phyloP scores from a whole-genome alignment of 108 stramenopile genomes.

The Aurantiochytrium sp. region DNA sequence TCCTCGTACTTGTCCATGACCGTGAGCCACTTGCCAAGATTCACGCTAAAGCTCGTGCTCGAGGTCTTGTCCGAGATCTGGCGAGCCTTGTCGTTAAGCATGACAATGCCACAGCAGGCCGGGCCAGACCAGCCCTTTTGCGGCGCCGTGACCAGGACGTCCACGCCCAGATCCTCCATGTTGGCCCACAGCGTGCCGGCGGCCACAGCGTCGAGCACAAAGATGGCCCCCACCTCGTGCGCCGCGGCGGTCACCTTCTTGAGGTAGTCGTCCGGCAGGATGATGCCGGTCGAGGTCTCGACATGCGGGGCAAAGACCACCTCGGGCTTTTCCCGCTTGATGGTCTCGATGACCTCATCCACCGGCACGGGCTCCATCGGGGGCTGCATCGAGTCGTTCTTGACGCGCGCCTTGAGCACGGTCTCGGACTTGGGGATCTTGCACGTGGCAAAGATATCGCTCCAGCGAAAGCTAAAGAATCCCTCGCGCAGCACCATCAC shows the following conservation, averaged over 20 bases:
- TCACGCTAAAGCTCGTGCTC: conserved; percentile 73
- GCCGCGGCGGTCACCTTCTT: conserved; percentile 59
- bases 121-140: conserved; percentile 92
- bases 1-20: conserved; percentile 22
- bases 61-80: conserved; percentile 51
- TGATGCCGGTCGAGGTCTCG: conserved; percentile 81
- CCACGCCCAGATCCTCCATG: conserved; percentile 80
- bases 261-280: conserved; percentile 79
- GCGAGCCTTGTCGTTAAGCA: conserved; percentile 65
- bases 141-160: conserved; percentile 77
- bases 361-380: conserved; percentile 63
- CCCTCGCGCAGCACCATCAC: conserved; percentile 84
- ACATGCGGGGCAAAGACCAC: conserved; percentile 80
- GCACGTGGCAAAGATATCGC: conserved; percentile 79
- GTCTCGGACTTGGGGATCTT: conserved; percentile 61
- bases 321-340: conserved; percentile 67
- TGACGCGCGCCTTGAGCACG: conserved; percentile 65
- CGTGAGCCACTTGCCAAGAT: conserved; percentile 36
- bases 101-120: conserved; percentile 70
- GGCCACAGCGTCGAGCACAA: conserved; percentile 84
- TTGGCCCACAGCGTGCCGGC: conserved; percentile 81
- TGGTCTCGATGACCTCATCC: conserved; percentile 67
- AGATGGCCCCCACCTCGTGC: conserved; percentile 74
- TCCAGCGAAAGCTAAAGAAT: conserved; percentile 84
- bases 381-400: conserved; percentile 19